Base-by-base conservation (phyloP, 345 rosid species). In the Conringia planisiliqua region DNA sequence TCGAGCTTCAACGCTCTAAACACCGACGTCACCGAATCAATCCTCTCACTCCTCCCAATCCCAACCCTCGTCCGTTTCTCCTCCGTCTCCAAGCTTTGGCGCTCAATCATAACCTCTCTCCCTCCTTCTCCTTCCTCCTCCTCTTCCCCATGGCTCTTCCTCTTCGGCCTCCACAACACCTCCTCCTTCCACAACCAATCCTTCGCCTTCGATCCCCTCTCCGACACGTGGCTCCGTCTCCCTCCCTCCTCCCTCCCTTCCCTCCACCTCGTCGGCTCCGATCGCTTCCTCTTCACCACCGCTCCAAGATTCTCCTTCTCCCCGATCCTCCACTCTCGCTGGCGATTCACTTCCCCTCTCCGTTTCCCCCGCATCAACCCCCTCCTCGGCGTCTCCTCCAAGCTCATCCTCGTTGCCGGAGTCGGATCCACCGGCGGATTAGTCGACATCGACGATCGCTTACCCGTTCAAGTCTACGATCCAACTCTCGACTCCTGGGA, bases 81-180 rank as follows among this genome's bases (percentile, higher is more conserved):
- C 70, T 52, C 91, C 38, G 97, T 90, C 72, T 90, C 91, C 83
- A 90, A 83, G 52, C 82, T 66, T 26, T 89, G 91, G 89, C 81
- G 40, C 30, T 83, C 90, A 51, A 74, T 90, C 59, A 78, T 93
- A 72, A 70, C 80, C 47, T 66, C 86, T 17, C 72, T 69, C 51
- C 73, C 74, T 46, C 71, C 75, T 27, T 69, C 74, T 3, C 47
- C 74, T 17, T 61, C 22, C 47, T 68, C 74, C 26, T 50, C 40
- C n/a, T 76, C 70, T 48, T 74, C 11, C 58, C 95, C 98, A 3
- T 93, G 98, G 97, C 90, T 93, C 77, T 93, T 93, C 78, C 96
- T 93, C 80, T 78, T 84, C 61, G 98, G 98, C 46, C 80, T 89
- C 70, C 97, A 93, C 87, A 93, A 93, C 82, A 90, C 92, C 68